Evolutionary conservation across 2,329 filamentous ascomycete species (phyloP), one percentile per base, ranked within the genome.

Genomic region (Monosporascus sp.): DNA sequence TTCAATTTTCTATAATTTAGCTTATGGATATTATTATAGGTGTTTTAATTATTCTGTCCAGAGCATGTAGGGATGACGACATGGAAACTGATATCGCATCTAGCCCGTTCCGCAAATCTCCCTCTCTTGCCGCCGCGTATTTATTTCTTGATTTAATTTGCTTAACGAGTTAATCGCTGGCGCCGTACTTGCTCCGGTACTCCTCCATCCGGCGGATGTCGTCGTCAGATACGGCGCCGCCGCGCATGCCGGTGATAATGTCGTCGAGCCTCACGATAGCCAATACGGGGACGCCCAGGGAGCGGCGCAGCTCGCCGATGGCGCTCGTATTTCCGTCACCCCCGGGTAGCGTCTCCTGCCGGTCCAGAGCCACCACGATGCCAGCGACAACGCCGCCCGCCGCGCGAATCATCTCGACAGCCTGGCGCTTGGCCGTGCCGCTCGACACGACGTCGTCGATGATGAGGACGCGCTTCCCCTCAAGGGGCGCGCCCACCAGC

Each of bases 371-470:
- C 34, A 99, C 88, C 20, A 97, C 82, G 53, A 97, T 92, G 31
- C 91, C 93, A 3, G 88, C 88, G 22, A 97, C 84, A 49, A 81
- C 83, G 2, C 93, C 94, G 3, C 93, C 94, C 68, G 96, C 88
- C 62, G 83, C 83, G 63, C 84, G 81, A 68, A 97, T 96, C 71
- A 96, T 94, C 51, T 84, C 84, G 55, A 97, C 91, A 15, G 93
- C 90, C 71, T 97, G 92, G 54, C 91, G 81, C 75, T 97, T 92
- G 41, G 94, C 94, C 1, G 92, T 97, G 27, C 94, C 94, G 1
- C 91, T 93, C 1, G 92, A 97, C 65, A 97, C 93, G 53, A 99
- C 93, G 73, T 97, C 94, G 76, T 99, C 94, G 41, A 99, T 86
- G 62, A 99, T 89, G 36, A 99, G 79, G 17, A 97, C 84, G 55